Base-by-base conservation (phyloP, 495 filamentous ascomycete genomes). In the Daldinia bambusicola region DNA sequence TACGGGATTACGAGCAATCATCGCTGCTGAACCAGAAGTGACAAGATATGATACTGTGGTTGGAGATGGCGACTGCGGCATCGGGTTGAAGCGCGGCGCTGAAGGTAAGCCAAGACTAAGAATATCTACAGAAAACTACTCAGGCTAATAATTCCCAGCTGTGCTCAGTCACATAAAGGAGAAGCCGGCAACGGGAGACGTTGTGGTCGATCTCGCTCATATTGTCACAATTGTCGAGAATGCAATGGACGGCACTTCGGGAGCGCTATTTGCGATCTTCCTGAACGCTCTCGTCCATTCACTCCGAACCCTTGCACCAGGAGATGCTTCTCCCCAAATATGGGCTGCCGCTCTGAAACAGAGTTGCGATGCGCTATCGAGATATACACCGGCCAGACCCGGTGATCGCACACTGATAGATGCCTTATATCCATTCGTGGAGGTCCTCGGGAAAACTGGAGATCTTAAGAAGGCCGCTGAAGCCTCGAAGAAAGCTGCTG, bases 241-340 rank as follows among this genome's bases (percentile, higher is more conserved):
- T 43, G 88, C 83, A 45, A 99, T 99, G 95, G 95, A 97, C 76
- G 95, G 95, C 55, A 99, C 95, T 10, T 97, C 93, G 0, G 95
- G 95, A 2, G 95, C 96, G 5, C 84, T 99, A 31, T 98, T 97
- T 78, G 92, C 94, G 40, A 99, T 99, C 70, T 99, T 97, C 84
- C 85, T 99, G 58, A 97, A 97, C 77, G 89, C 94, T 0, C 89
- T 99, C 1, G 90, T 92, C 18, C 88, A 91, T 66, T 89, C 90
- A 0, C 83, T 99, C 13, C 89, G 90, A 36, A 82, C 82, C 8
- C 85, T 91, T 58, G 63, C 73, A 5, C 62, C 75, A 0, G 80
- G 83, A 30, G 79, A 86, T 41, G 67, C 82, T 12, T 79, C 84
- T 8, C 75, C 86, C 4, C 81, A 87, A 41, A 84, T 90, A 16